These are phyloP conservation scores for Candida sakaeoensis DNA, from an alignment of 805 yeast species.

Conservation along the genomic window DNA sequence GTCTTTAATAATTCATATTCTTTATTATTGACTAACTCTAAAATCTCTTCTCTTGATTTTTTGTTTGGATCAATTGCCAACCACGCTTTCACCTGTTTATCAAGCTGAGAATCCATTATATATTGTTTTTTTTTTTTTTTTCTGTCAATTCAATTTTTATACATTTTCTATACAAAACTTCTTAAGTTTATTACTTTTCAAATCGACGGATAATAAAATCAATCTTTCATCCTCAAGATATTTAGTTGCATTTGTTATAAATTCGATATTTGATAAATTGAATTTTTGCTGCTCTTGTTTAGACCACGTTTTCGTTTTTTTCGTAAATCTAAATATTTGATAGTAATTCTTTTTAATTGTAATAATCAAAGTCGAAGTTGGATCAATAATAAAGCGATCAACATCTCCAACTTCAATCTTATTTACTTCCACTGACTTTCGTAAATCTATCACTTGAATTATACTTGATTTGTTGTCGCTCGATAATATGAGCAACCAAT, in stretches of 20 bases:
- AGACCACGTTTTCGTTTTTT: conserved; percentile 38
- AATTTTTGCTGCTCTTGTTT: neutral
- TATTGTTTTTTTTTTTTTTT: neutral
- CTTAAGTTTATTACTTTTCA: neutral
- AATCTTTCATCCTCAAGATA: neutral
- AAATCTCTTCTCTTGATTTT: conserved; percentile 55
- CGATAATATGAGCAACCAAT: conserved; percentile 45
- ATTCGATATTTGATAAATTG: neutral
- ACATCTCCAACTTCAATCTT: conserved; percentile 21
- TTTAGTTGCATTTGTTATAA: conserved; percentile 1
- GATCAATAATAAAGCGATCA: conserved; percentile 29
- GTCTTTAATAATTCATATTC: conserved; percentile 45
- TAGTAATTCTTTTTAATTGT: conserved; percentile 17
- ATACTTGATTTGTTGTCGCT: conserved; percentile 16
- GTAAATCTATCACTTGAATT: conserved; percentile 46
- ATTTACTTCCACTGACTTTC: conserved; percentile 33
- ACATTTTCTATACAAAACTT: neutral
- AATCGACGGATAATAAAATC: neutral
- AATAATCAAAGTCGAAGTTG: conserved; percentile 31
- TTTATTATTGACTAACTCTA: conserved; percentile 32
- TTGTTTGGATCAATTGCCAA: conserved; percentile 32
- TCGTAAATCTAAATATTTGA: conserved; percentile 32
- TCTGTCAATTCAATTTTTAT: neutral
- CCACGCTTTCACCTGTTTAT: conserved; percentile 33
- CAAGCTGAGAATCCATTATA: conserved; percentile 12